phyloP scores from a whole-genome alignment of 768 basidiomycete genomes.

The Lactifluus volemus region DNA sequence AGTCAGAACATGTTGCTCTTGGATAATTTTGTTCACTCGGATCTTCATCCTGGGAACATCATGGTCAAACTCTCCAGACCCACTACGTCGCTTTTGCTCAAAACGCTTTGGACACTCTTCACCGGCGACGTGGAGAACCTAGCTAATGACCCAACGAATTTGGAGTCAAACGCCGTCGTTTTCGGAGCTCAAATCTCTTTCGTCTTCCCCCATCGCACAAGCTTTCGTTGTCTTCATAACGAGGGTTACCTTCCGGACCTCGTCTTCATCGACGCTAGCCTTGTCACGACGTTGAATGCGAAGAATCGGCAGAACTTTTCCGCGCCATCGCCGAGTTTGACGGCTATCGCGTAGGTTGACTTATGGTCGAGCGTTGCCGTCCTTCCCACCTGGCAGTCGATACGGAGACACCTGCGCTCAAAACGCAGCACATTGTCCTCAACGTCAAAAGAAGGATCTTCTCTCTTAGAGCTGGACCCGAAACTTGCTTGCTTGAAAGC shows the following conservation, averaged over 20 bases:
- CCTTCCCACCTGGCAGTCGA: constrained; percentile 86
- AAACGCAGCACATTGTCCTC: constrained; percentile 94
- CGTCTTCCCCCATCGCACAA: constrained; percentile 47
- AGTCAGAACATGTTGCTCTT: constrained; percentile 91
- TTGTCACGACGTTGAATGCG: constrained; percentile 79
- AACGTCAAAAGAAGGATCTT: constrained; percentile 95
- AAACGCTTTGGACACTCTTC: constrained; percentile 51
- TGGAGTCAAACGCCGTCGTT: constrained; percentile 46
- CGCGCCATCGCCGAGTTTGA: constrained; percentile 94
- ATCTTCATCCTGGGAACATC: constrained; percentile 91
- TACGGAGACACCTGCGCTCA: constrained; percentile 90
- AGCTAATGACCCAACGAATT: constrained; percentile 8
- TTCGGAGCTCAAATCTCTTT: constrained; percentile 53
- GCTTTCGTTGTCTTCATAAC: constrained; percentile 47
- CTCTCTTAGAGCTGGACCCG: constrained; percentile 89
- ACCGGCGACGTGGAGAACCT: constrained; percentile 23
- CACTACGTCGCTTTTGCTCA: constrained; percentile 53
- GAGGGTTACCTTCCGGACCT: constrained; percentile 89
- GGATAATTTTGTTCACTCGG: constrained; percentile 95
- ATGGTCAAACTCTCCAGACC: constrained; percentile 96
- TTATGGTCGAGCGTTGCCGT: constrained; percentile 94
- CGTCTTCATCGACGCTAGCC: constrained; percentile 93
- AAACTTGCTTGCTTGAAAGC: constrained; percentile 86
- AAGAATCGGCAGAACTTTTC: constrained; percentile 92
- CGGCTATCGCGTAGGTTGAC: constrained; percentile 87